Evolutionary conservation across 192 early-diverging fungal species (phyloP).

Genomic region (Cetraspora pellucida): DNA sequence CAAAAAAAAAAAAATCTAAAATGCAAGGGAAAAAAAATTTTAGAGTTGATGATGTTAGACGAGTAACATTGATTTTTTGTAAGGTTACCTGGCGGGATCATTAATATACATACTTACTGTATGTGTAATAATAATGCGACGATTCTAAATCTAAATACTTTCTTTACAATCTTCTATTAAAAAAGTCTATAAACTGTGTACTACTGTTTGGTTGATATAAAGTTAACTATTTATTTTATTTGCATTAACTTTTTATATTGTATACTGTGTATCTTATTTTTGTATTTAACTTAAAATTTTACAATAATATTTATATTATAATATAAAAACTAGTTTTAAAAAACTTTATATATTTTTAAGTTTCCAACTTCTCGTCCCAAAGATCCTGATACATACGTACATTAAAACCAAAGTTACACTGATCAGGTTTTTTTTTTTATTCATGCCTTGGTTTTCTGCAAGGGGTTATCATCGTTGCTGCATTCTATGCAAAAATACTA

Average conservation of each 20-base stretch:
- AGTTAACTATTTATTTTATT: neutral
- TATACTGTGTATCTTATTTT: neutral
- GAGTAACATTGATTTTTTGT: conserved; percentile 15
- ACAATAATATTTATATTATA: no score
- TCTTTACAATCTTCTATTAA: neutral
- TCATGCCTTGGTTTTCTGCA: neutral
- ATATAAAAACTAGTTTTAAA: no score
- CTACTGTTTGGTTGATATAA: neutral
- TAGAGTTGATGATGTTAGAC: conserved; percentile 12
- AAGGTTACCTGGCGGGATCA: conserved; percentile 16
- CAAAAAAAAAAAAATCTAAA: conserved; percentile 20
- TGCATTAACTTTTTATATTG: neutral
- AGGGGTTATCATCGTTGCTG: neutral
- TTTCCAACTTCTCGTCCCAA: no score
- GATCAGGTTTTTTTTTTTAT: conserved; percentile 10
- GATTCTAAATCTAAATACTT: neutral
- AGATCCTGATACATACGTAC: no score
- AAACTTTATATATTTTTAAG: no score
- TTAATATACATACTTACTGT: neutral
- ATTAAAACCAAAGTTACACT: neutral
- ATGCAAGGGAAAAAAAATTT: conserved; percentile 9
- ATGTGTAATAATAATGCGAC: conserved; percentile 1
- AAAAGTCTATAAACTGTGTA: conserved; percentile 13
- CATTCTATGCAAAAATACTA: neutral
- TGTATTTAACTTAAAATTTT: neutral